These are phyloP conservation scores for Sclerotinia nivalis DNA, from an alignment of 2,329 filamentous ascomycete genomes.

Conservation along the genomic window DNA sequence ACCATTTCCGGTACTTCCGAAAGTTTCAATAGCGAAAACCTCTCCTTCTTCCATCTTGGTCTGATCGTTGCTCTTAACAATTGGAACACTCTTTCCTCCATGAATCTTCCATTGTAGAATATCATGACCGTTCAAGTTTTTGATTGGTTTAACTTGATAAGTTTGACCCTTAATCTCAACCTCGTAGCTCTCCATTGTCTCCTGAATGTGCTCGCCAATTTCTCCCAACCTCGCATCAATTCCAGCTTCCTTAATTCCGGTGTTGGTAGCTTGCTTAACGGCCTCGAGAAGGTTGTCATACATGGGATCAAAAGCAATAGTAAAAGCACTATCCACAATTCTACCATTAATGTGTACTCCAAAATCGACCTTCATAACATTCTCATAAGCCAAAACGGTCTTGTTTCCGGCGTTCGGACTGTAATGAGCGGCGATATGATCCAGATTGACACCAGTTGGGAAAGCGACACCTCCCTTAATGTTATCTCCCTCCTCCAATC, in stretches of 20 bases:
- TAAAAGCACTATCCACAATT: conserved; percentile 72
- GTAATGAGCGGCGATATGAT: conserved; percentile 84
- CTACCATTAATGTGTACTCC: conserved; percentile 70
- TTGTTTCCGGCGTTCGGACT: conserved; percentile 88
- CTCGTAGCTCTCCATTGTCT: conserved; percentile 63
- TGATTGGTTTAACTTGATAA: conserved; percentile 56
- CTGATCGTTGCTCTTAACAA: conserved; percentile 82
- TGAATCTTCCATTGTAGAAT: conserved; percentile 90
- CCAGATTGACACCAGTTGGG: conserved; percentile 79
- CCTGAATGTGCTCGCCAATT: conserved; percentile 59
- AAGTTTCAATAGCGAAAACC: conserved; percentile 93
- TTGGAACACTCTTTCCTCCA: conserved; percentile 89
- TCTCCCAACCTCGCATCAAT: conserved; percentile 85
- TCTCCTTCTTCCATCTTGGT: conserved; percentile 99
- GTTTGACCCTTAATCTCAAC: conserved; percentile 54
- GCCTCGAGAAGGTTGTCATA: conserved; percentile 68
- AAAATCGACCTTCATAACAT: conserved; percentile 75
- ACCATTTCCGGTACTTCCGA: conserved; percentile 89
- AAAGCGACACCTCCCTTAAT: conserved; percentile 82
- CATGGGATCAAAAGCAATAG: conserved; percentile 65
- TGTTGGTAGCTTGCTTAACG: conserved; percentile 68
- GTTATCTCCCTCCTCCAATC: conserved; percentile 75
- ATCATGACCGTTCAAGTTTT: conserved; percentile 68
- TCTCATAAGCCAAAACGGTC: conserved; percentile 61
- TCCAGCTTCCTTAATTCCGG: conserved; percentile 83